phyloP scores from a whole-genome alignment of 73 alveolate species.

The Loxodes magnus region DNA sequence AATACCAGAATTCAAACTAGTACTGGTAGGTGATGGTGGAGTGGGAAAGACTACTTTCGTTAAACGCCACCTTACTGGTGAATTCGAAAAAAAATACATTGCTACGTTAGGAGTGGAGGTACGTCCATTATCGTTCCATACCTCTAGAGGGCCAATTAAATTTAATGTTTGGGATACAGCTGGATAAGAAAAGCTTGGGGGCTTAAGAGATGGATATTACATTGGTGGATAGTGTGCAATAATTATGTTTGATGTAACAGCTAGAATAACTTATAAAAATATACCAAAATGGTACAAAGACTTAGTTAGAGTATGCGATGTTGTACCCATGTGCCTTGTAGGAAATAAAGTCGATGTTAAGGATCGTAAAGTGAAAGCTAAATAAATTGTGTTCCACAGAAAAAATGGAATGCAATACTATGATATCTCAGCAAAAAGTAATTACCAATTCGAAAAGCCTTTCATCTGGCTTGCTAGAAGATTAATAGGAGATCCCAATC shows the following conservation, averaged over 20 bases:
- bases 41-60: constrained; percentile 88
- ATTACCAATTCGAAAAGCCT: constrained; percentile 99
- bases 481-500: constrained; percentile 72
- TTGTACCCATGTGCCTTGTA: constrained; percentile 78
- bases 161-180: constrained; percentile 90
- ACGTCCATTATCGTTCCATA: constrained; percentile 82
- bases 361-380: constrained; percentile 89
- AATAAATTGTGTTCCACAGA: constrained; percentile 91
- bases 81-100: constrained; percentile 72
- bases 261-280: constrained; percentile 95
- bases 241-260: constrained; percentile 95
- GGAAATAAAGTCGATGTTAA: constrained; percentile 89
- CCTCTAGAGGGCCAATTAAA: constrained; percentile 67
- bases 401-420: constrained; percentile 95
- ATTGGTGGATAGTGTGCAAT: constrained; percentile 36
- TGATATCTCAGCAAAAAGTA: constrained; percentile 97
- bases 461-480: constrained; percentile 97
- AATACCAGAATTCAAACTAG: constrained; percentile 67
- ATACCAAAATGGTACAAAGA: constrained; percentile 96
- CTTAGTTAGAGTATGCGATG: constrained; percentile 79
- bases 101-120: constrained; percentile 97
- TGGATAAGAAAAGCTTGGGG: constrained; percentile 83
- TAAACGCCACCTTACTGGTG: constrained; percentile 81
- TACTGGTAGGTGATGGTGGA: constrained; percentile 84
- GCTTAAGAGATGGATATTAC: constrained; percentile 86